phyloP scores from a whole-genome alignment of 441 rosid genomes.

The Croton laevigatus region DNA sequence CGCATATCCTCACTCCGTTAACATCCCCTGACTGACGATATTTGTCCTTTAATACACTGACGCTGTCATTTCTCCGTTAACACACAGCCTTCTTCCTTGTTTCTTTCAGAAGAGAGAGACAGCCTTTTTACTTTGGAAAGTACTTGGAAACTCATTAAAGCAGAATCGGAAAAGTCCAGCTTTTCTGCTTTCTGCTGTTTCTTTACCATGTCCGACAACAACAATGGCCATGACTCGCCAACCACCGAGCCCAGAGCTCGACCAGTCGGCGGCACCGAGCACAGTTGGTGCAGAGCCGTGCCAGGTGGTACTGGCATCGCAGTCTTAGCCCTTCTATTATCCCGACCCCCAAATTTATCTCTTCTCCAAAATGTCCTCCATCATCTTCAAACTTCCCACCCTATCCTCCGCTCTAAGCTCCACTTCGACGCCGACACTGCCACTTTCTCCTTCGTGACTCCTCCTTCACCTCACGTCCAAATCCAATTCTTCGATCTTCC shows the following conservation, averaged over 20 bases:
- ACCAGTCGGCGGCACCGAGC: constrained; percentile 65
- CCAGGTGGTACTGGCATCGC: constrained; percentile 79
- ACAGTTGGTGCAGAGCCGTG: constrained; percentile 87
- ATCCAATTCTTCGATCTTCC: constrained; percentile 48
- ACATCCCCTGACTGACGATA: no score
- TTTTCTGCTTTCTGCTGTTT: background rate
- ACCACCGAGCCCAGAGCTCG: constrained; percentile 36
- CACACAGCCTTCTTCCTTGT: no score
- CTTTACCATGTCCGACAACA: constrained; percentile 31
- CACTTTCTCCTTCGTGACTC: constrained; percentile 59
- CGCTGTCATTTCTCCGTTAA: no score
- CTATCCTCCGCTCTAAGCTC: constrained; percentile 73
- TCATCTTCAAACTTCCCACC: constrained; percentile 53
- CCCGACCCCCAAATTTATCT: constrained; percentile 38
- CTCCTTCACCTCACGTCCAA: constrained; percentile 36
- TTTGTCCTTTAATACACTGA: no score
- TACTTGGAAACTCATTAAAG: no score
- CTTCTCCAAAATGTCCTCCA: constrained; percentile 49
- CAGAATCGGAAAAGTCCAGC: no score
- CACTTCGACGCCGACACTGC: constrained; percentile 38
- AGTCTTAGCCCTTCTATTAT: constrained; percentile 65
- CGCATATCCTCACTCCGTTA: no score
- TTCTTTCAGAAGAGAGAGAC: no score
- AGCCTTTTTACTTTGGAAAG: no score
- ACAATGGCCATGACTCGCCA: constrained; percentile 12